Percentiles rank a stretch among this genome's conserved stretches.
These are phyloP conservation scores for Hypomyces rosellus DNA, from an alignment of 2,329 filamentous ascomycete species.

Conservation along the genomic window DNA sequence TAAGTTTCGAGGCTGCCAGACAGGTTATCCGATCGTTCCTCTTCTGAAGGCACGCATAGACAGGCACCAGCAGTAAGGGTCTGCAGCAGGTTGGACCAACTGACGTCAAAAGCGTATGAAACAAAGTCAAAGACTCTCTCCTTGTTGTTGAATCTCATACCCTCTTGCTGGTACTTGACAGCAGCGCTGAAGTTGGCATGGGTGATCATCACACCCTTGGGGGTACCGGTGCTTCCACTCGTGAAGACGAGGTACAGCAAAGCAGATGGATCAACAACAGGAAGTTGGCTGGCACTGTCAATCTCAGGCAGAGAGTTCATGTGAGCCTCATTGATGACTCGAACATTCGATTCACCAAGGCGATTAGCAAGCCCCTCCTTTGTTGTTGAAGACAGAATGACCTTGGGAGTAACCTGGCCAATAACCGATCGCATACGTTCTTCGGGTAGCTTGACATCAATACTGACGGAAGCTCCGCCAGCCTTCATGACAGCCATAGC, in stretches of 20 bases:
- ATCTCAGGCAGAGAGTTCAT: too few species aligned
- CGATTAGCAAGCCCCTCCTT: too few species aligned
- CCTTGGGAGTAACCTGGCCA: background rate
- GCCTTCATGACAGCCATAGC: conserved; percentile 21
- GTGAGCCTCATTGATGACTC: too few species aligned
- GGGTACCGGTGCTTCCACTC: conserved; percentile 15
- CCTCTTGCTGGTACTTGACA: too few species aligned
- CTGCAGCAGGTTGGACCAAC: conserved; percentile 3
- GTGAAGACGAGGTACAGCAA: conserved; percentile 15
- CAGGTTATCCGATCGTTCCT: conserved; percentile 11
- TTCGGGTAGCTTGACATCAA: background rate
- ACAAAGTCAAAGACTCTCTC: conserved; percentile 9
- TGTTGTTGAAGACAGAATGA: background rate
- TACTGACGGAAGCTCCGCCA: conserved; percentile 16
- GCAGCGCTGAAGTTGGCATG: conserved; percentile 4
- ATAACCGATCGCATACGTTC: background rate
- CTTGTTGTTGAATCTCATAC: background rate
- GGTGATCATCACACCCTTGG: conserved; percentile 16
- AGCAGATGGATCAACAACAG: background rate
- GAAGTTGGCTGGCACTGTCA: too few species aligned
- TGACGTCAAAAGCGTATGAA: conserved; percentile 14
- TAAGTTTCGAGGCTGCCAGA: conserved; percentile 2
- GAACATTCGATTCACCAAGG: too few species aligned
- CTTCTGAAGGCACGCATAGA: conserved; percentile 13
- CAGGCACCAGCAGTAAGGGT: conserved; percentile 4